Base-by-base conservation (phyloP, 495 filamentous ascomycete species). In the Tuber brumale region DNA sequence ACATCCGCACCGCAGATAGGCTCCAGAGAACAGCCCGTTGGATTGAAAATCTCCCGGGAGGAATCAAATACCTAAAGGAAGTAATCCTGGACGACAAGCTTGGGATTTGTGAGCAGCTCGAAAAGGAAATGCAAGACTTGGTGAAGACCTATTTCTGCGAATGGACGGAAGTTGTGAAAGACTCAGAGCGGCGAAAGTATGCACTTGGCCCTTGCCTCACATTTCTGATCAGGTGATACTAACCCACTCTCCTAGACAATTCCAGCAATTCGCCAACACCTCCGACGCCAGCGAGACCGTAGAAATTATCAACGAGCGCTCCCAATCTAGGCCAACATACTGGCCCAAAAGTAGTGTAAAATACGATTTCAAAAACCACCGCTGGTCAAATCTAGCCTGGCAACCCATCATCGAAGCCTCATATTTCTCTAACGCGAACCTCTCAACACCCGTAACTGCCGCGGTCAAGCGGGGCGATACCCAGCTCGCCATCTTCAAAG, bases 1-100 rank as follows among this genome's bases (percentile, higher is more conserved):
- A 98, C 85, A 97, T 98, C 83, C 92, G 94, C 76, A 97, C 95
- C 0, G 95, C 94, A 66, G 95, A 98, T 86, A 96, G 94, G 82
- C 90, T 98, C 2, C 94, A 97, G 84, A 90, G 95, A 69, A 98
- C 95, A 41, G 95, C 95, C 4, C 88, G 95, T 44, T 98, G 95
- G 95, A 87, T 98, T 61, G 95, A 98, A 80, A 89, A 88, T 75
- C 87, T 97, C 0, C 95, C 95, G 0, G 94, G 93, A 44, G 95
- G 95, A 12, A 92, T 98, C 84, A 87, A 88, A 42, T 97, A 97
- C 82, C 89, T 98, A 3, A 88, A 89, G 51, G 89, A 92, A 76
- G 94, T 98, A 1, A 88, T 98, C 43, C 86, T 98, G 23, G 89
- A 96, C 41, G 95, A 98, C 86, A 92, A 91, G 75, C 89, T 98